These are phyloP conservation scores for Monilinia polystroma DNA, from an alignment of 2,329 filamentous ascomycete species.

Conservation along the genomic window DNA sequence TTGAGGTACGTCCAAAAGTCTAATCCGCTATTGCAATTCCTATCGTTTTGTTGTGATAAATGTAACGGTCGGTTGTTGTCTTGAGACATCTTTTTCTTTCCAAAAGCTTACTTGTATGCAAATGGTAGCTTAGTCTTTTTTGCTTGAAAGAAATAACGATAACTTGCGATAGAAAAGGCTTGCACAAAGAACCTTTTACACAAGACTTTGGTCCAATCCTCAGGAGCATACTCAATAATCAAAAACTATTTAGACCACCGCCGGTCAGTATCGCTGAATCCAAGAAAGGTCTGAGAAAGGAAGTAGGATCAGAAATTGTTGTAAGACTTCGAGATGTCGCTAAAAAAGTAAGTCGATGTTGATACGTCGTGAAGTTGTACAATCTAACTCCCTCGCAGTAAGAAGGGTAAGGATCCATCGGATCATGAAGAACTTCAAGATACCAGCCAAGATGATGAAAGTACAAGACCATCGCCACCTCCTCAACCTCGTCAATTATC, in stretches of 20 bases:
- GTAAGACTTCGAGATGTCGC: neutral
- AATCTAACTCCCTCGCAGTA: neutral
- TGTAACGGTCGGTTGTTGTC: neutral
- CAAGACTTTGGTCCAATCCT: neutral
- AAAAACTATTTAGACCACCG: neutral
- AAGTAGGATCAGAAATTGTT: neutral
- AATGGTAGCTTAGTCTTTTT: conserved; percentile 11
- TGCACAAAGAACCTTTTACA: conserved; percentile 4
- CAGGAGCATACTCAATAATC: neutral
- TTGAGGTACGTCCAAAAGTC: neutral
- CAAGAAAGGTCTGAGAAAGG: neutral
- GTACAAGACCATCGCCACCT: neutral
- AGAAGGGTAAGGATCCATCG: too few species aligned
- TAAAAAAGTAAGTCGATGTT: neutral
- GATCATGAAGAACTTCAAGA: neutral
- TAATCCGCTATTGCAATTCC: neutral
- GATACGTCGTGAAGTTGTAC: neutral
- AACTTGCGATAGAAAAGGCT: neutral
- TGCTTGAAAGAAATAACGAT: neutral
- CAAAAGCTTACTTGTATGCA: conserved; percentile 14
- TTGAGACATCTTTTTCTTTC: neutral
- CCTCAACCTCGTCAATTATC: neutral
- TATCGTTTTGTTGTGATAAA: conserved; percentile 12
- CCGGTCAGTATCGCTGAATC: neutral
- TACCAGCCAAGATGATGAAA: neutral